Evolutionary conservation across 805 yeast genomes (phyloP).

Genomic region (Tetrapisispora taiwanensis): DNA sequence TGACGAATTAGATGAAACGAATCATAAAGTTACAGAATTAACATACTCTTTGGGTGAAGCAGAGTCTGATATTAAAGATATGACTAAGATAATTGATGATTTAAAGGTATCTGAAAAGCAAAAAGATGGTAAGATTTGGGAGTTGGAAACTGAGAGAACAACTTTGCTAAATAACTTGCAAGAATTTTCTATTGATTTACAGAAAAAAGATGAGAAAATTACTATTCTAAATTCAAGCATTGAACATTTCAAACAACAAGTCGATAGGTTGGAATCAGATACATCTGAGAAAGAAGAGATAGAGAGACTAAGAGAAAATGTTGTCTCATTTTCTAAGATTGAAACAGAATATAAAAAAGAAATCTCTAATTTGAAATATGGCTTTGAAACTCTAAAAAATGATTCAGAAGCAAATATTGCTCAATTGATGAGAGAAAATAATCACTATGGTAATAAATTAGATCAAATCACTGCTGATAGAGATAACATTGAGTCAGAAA

Average conservation of each 20-base stretch:
- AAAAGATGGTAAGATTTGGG: conserved; percentile 47
- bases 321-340: conserved; percentile 44
- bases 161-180: conserved; percentile 46
- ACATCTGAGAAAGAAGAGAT: conserved; percentile 43
- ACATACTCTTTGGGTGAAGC: conserved; percentile 37
- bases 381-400: conserved; percentile 45
- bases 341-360: conserved; percentile 61
- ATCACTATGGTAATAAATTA: conserved; percentile 33
- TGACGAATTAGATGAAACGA: conserved; percentile 67
- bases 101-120: conserved; percentile 41
- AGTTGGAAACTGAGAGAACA: conserved; percentile 40
- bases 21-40: conserved; percentile 51
- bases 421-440: conserved; percentile 35
- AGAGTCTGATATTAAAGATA: conserved; percentile 43
- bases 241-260: conserved; percentile 39
- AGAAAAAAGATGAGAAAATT: conserved; percentile 39
- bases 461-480: conserved; percentile 36
- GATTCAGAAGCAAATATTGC: conserved; percentile 29
- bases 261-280: conserved; percentile 32
- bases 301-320: conserved; percentile 41
- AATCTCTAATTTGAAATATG: conserved; percentile 50
- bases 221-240: conserved; percentile 47
- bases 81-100: conserved; percentile 45
- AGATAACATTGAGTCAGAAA: conserved; percentile 33
- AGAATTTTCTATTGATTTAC: conserved; percentile 45